phyloP scores from a whole-genome alignment of 2,329 filamentous ascomycete species.

The Ophiostoma sp. region DNA sequence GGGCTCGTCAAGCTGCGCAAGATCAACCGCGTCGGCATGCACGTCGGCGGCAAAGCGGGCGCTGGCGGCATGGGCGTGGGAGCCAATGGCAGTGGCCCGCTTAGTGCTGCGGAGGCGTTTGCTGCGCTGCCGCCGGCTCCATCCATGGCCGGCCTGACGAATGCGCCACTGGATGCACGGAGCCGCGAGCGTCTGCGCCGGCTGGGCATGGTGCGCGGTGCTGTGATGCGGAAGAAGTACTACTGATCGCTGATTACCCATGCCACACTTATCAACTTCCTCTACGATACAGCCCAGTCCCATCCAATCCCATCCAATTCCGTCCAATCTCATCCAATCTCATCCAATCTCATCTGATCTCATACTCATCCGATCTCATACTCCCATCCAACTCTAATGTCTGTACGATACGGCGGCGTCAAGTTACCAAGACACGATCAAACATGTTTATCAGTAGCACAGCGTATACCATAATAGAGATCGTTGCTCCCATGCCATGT shows the following conservation, averaged over 20 bases:
- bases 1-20: constrained; percentile 77
- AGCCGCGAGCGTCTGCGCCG: constrained; percentile 48
- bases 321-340: background rate
- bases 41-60: constrained; percentile 25
- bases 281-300: background rate
- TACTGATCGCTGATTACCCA: constrained; percentile 15
- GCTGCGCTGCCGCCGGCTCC: constrained; percentile 14
- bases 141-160: constrained; percentile 36
- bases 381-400: too few species aligned
- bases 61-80: background rate
- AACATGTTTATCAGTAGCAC: too few species aligned
- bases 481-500: too few species aligned
- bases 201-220: constrained; percentile 35
- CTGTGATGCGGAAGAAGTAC: constrained; percentile 24
- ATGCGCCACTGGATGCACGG: constrained; percentile 45
- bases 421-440: too few species aligned
- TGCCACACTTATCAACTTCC: background rate
- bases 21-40: constrained; percentile 35
- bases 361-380: too few species aligned
- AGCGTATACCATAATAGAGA: too few species aligned
- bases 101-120: constrained; percentile 17
- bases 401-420: too few species aligned
- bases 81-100: constrained; percentile 1
- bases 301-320: background rate
- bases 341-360: too few species aligned